A percentile compares a stretch with the other conserved stretches of the same genome.
Evolutionary conservation across 192 early-diverging fungal species (phyloP).

Genomic region (Linnemannia exigua): DNA sequence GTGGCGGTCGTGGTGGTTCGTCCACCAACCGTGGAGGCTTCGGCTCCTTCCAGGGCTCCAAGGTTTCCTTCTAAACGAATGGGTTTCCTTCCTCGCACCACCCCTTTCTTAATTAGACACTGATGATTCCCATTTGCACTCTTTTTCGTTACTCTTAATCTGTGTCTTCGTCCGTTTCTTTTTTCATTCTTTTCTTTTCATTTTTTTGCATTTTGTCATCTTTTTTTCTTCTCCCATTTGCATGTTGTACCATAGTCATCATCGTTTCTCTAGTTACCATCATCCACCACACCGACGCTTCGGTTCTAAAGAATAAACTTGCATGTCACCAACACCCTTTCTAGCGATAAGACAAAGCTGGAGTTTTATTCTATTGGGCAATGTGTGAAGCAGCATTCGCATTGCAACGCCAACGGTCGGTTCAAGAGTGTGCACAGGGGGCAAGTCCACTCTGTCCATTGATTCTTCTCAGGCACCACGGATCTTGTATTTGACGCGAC

Average conservation of each 20-base stretch:
- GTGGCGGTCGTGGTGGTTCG: slow-evolving; percentile 63
- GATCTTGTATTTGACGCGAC: not conserved
- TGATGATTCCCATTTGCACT: slow-evolving; percentile 26
- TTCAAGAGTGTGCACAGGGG: slow-evolving; percentile 71
- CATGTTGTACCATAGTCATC: slow-evolving; percentile 45
- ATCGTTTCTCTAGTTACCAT: slow-evolving; percentile 18
- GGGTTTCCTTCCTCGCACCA: not conserved
- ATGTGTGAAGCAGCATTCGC: slow-evolving; percentile 58
- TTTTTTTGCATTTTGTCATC: slow-evolving; percentile 9
- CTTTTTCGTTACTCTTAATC: slow-evolving; percentile 14
- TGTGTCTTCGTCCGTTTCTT: slow-evolving; percentile 24
- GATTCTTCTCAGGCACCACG: not conserved
- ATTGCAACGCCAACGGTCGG: slow-evolving; percentile 56
- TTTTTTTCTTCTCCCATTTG: not conserved
- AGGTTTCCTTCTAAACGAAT: slow-evolving; percentile 44
- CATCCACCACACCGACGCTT: not conserved
- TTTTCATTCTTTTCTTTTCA: slow-evolving; percentile 5
- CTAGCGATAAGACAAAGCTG: not conserved
- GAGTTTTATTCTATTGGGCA: slow-evolving; percentile 24
- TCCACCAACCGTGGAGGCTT: slow-evolving; percentile 65
- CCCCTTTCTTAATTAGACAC: slow-evolving; percentile 20
- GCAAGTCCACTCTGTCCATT: slow-evolving; percentile 63
- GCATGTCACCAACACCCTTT: slow-evolving; percentile 21
- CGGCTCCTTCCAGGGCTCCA: slow-evolving; percentile 51
- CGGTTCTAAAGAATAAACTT: slow-evolving; percentile 19